Evolutionary conservation across 257 asterid species (phyloP).

Genomic region (Solanum lycopersicoides): DNA sequence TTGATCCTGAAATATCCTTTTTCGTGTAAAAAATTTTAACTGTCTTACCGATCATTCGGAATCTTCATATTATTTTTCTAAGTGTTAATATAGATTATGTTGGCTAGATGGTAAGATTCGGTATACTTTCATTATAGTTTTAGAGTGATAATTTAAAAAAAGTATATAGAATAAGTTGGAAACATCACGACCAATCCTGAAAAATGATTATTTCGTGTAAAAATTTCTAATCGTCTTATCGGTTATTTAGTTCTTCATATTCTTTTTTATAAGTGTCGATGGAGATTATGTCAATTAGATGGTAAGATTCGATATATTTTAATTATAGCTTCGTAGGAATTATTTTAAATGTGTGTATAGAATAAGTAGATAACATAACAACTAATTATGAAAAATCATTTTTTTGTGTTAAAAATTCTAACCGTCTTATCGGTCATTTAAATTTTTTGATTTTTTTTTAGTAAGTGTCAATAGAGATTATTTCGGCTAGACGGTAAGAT

Average conservation of each 20-base stretch:
- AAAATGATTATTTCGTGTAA: background rate
- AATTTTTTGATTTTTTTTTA: fast-evolving
- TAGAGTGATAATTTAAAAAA: no score
- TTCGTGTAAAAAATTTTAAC: no score
- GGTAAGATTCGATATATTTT: no score
- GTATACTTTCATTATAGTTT: background rate
- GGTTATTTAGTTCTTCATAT: background rate
- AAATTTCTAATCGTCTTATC: no score
- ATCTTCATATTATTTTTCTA: background rate
- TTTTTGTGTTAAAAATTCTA: background rate
- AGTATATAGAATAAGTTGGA: no score
- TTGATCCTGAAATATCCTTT: no score
- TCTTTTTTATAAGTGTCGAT: no score
- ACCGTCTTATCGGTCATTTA: background rate
- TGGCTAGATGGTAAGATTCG: no score
- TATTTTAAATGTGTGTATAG: background rate
- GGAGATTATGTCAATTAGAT: no score
- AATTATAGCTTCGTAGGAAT: no score
- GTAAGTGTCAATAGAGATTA: background rate
- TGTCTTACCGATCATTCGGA: background rate
- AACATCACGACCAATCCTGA: background rate
- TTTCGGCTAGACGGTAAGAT: background rate
- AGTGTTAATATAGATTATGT: background rate
- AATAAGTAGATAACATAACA: background rate
- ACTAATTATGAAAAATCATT: background rate